These are phyloP conservation scores for Globisporangium nagaii DNA, from an alignment of 352 stramenopile genomes.

Conservation along the genomic window DNA sequence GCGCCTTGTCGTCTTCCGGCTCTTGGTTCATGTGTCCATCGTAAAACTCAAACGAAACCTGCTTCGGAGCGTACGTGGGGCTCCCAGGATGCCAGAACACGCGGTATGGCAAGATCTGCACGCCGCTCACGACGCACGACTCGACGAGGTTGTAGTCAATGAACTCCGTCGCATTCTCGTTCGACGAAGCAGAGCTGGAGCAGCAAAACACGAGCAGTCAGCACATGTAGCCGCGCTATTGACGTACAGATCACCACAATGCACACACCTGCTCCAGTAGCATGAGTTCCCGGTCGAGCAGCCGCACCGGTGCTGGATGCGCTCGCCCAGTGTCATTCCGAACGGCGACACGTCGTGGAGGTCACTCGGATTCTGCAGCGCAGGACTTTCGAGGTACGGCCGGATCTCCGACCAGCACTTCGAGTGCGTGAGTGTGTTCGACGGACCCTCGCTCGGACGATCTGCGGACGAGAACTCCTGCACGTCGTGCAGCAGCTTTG, in stretches of 20 bases:
- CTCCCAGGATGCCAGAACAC: conserved; percentile 76
- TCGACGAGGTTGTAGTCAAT: conserved; percentile 69
- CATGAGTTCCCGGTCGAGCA: conserved; percentile 69
- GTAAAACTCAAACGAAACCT: conserved; percentile 73
- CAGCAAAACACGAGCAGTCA: background rate
- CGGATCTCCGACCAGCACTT: conserved; percentile 58
- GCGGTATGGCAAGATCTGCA: conserved; percentile 74
- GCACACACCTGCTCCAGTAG: conserved; percentile 74
- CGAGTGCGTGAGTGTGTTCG: conserved; percentile 65
- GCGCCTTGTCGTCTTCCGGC: background rate
- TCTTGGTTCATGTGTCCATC: conserved; percentile 1
- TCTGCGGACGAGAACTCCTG: conserved; percentile 51
- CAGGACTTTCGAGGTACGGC: conserved; percentile 17
- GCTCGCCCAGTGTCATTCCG: conserved; percentile 48
- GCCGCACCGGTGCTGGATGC: conserved; percentile 60
- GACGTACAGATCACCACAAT: background rate
- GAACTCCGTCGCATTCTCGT: conserved; percentile 54
- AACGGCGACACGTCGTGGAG: conserved; percentile 31
- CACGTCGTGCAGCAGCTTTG: conserved; percentile 32
- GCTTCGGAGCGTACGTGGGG: conserved; percentile 65
- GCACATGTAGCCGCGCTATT: background rate
- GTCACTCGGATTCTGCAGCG: conserved; percentile 25
- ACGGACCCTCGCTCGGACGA: conserved; percentile 38
- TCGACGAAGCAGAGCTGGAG: conserved; percentile 48
- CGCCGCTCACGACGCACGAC: conserved; percentile 45